Conservation (phyloP, 805 yeast genomes). For the Kazachstania bromeliacearum region DNA sequence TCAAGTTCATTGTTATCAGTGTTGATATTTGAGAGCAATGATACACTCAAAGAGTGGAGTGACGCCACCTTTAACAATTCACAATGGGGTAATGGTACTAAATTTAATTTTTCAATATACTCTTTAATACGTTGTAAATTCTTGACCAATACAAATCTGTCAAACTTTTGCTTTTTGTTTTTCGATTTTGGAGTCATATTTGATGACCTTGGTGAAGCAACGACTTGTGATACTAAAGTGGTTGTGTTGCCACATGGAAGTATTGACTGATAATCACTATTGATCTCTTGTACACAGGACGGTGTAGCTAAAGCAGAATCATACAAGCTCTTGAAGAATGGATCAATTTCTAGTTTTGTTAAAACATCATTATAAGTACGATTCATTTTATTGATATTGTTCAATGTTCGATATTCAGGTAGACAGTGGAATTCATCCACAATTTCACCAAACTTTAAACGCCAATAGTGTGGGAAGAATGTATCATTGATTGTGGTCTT, state of each 20-base stretch:
- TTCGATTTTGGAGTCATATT: conserved; percentile 26
- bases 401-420: conserved; percentile 16
- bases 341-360: conserved; percentile 33
- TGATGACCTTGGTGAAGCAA: conserved; percentile 24
- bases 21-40: conserved; percentile 16
- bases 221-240: no score
- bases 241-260: no score
- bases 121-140: conserved; percentile 11
- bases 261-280: no score
- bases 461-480: conserved; percentile 17
- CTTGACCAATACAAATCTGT: conserved; percentile 16
- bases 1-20: background rate
- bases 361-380: conserved; percentile 26
- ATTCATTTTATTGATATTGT: conserved; percentile 27
- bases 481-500: conserved; percentile 5
- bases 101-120: conserved; percentile 10
- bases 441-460: conserved; percentile 13
- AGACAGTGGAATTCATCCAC: conserved; percentile 8
- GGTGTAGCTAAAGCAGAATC: conserved; percentile 45
- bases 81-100: conserved; percentile 10
- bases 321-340: conserved; percentile 39
- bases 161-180: conserved; percentile 18
- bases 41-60: conserved; percentile 15
- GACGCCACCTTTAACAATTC: conserved; percentile 15
- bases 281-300: conserved; percentile 1